These are phyloP conservation scores for Leptographium procerum DNA, from an alignment of 2,329 filamentous ascomycete genomes.

Conservation along the genomic window DNA sequence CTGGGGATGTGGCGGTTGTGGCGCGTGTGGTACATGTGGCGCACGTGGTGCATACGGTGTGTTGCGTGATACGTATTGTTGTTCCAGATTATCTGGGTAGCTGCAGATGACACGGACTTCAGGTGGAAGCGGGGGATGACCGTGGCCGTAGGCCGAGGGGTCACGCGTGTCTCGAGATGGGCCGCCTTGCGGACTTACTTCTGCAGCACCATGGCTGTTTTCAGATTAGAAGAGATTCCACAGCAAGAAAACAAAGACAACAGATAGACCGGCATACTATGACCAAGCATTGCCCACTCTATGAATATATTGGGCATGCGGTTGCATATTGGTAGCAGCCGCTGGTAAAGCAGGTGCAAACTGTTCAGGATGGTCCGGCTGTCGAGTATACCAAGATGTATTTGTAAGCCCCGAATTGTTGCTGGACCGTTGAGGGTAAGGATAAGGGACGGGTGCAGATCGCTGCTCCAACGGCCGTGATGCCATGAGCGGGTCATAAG, in stretches of 20 bases:
- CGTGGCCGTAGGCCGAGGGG: neutral
- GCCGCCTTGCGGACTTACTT: neutral
- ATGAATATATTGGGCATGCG: neutral
- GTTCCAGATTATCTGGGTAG: neutral
- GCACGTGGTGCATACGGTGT: neutral
- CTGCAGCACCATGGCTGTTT: neutral
- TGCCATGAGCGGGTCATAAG: neutral
- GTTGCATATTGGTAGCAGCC: neutral
- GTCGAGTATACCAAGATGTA: neutral
- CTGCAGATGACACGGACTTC: neutral
- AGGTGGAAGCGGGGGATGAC: neutral
- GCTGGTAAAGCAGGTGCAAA: neutral
- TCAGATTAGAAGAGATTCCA: neutral
- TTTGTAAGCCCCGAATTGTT: neutral
- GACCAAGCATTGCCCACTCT: neutral
- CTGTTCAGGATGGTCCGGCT: neutral
- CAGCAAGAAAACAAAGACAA: neutral
- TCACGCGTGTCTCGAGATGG: neutral
- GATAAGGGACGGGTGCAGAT: neutral
- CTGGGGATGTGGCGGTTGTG: neutral
- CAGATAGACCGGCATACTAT: neutral
- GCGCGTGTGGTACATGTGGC: no score
- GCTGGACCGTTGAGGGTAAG: neutral
- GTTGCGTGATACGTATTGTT: neutral
- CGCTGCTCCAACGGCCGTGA: neutral